Evolutionary conservation across 2,329 filamentous ascomycete species (phyloP).

Genomic region (Ceratocystis papillata): DNA sequence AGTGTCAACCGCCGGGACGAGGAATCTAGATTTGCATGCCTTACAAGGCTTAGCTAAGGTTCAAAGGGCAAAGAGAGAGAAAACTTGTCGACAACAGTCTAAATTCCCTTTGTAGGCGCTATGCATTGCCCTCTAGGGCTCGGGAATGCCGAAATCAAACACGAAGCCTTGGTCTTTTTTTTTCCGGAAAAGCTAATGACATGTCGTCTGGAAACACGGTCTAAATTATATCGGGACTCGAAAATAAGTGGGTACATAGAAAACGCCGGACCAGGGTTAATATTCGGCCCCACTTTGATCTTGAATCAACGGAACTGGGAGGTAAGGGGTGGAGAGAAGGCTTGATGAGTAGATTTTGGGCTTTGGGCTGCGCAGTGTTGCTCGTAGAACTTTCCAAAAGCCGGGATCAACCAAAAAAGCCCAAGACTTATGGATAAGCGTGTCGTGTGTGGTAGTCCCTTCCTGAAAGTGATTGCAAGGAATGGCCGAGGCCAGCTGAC

Average conservation of each 20-base stretch:
- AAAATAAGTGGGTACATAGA: neutral
- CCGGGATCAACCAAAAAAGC: too few relatives aligned
- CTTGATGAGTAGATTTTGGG: neutral
- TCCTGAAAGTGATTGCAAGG: neutral
- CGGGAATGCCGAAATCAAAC: neutral
- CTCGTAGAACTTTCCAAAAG: neutral
- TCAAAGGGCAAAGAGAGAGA: neutral
- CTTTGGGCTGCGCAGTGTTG: neutral
- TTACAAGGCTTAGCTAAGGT: neutral
- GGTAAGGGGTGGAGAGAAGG: neutral
- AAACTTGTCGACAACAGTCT: neutral
- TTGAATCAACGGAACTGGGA: neutral
- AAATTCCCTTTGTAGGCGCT: neutral
- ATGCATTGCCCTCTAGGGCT: neutral
- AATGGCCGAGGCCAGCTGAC: neutral
- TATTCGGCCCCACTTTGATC: neutral
- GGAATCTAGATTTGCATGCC: conserved; percentile 9
- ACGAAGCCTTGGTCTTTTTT: neutral
- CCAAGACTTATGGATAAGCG: too few relatives aligned
- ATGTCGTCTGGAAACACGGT: conserved; percentile 10
- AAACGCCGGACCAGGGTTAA: neutral
- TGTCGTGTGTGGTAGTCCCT: too few relatives aligned
- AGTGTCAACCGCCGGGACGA: conserved; percentile 6
- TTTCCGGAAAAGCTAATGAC: neutral
- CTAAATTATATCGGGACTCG: neutral